Percentiles rank a stretch among this genome's conserved stretches.
Evolutionary conservation across 768 basidiomycete genomes (phyloP).

Genomic region (Gelatoporia subvermispora): DNA sequence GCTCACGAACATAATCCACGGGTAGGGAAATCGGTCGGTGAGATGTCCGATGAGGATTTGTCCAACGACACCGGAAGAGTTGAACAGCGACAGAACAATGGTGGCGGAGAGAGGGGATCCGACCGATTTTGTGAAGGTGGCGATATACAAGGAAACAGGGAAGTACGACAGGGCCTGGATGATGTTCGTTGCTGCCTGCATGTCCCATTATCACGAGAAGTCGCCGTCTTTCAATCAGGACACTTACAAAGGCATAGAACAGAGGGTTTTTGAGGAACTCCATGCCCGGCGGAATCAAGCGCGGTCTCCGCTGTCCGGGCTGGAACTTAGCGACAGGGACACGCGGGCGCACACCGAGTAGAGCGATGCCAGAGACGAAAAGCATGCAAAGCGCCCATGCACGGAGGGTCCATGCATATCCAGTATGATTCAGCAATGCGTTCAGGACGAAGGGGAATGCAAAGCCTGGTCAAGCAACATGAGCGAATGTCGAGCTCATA

Average conservation of each 20-base stretch:
- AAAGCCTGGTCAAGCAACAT: constrained; percentile 7
- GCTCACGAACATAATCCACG: constrained; percentile 16
- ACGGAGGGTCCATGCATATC: constrained; percentile 19
- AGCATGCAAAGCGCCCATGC: constrained; percentile 14
- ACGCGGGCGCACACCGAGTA: constrained; percentile 17
- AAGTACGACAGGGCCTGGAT: constrained; percentile 23
- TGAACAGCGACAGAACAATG: constrained; percentile 19
- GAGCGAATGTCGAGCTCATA: neutral
- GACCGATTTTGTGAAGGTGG: constrained; percentile 15
- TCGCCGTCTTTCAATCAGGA: neutral
- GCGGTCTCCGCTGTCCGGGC: constrained; percentile 10
- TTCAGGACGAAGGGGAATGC: constrained; percentile 17
- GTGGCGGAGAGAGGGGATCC: constrained; percentile 17
- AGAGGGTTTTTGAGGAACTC: constrained; percentile 14
- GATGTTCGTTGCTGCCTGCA: constrained; percentile 11
- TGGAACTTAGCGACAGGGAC: constrained; percentile 16
- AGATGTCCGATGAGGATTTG: constrained; percentile 20
- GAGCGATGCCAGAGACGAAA: constrained; percentile 11
- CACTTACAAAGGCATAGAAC: constrained; percentile 20
- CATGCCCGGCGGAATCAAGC: constrained; percentile 16
- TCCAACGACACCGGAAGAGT: constrained; percentile 18
- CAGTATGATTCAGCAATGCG: constrained; percentile 10
- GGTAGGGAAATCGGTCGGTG: constrained; percentile 20
- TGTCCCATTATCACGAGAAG: neutral
- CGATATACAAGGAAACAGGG: constrained; percentile 22